Conservation (phyloP, 106 monocot species). For the Vanilla planifolia region DNA sequence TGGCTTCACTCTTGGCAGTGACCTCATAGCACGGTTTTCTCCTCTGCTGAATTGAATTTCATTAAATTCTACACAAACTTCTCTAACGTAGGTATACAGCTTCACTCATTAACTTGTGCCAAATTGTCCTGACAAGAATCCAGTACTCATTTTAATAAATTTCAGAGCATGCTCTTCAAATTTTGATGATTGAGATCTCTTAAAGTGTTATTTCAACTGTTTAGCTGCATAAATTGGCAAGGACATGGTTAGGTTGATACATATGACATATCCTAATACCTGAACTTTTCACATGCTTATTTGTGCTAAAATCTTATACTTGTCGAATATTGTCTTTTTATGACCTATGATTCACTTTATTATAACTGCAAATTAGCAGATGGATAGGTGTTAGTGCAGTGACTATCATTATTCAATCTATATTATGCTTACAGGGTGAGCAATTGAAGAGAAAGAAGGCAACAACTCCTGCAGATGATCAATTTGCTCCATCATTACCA, state of each 20-base stretch:
- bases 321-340: neutral
- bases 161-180: too few relatives aligned
- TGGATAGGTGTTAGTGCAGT: neutral
- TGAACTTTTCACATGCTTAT: neutral
- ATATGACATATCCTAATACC: neutral
- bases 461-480: slow-evolving; percentile 9
- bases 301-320: too few relatives aligned
- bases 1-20: too few relatives aligned
- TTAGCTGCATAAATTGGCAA: neutral
- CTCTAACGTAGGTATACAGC: too few relatives aligned
- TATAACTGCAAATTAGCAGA: neutral
- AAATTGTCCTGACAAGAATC: too few relatives aligned
- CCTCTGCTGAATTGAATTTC: too few relatives aligned
- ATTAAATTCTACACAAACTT: too few relatives aligned
- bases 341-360: neutral
- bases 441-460: slow-evolving; percentile 49
- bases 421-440: slow-evolving; percentile 32
- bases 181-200: too few relatives aligned
- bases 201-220: neutral
- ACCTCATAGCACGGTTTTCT: too few relatives aligned
- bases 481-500: neutral
- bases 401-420: neutral
- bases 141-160: too few relatives aligned
- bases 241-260: neutral
- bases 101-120: too few relatives aligned